Base-by-base conservation (phyloP, 139 green algal genomes). In the Zygnema circumcarinatum region DNA sequence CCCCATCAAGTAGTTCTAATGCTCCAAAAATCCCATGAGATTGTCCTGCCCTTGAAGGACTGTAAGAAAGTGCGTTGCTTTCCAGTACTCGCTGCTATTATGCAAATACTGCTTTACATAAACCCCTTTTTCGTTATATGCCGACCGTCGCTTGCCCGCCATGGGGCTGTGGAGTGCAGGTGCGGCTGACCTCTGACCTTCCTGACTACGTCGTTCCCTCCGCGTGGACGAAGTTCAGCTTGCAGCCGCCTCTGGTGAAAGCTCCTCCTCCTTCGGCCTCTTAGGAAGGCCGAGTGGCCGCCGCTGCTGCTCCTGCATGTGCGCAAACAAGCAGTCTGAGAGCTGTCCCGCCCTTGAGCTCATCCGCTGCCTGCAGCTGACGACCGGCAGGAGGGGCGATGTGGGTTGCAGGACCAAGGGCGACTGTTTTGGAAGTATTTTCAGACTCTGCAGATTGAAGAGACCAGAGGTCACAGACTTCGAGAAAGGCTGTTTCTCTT, bases 251-350 rank as follows among this genome's bases (percentile, higher is more conserved):
- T n/a, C 29, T 29, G 56, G 56, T 29, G 56, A n/a, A n/a, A n/a
- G n/a, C 29, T 72, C 29, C 29, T 29, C 29, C 29, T 29, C 29
- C 29, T 72, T 72, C 29, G 56, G 56, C 29, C 29, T 72, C 56
- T 35, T 72, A 72, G 56, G 29, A 72, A n/a, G 56, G n/a, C 56
- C 29, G 29, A n/a, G 56, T n/a, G n/a, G n/a, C 29, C 29, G 56
- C 56, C 56, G 56, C 56, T 35, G 56, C 56, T 72, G 29, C 56
- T n/a, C 56, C 56, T 72, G 56, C 56, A 72, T 72, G 56, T 72
- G n/a, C 29, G 56, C 56, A 72, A 72, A 72, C 56, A 72, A n/a
- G n/a, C 56, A 72, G 29, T 35, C 56, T 35, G 56, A 72, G 56
- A 72, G 56, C 29, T 29, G n/a, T 29, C 29, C 29, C 29, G 56